Base-by-base conservation (phyloP, 1,139 yeast genomes). In the Suhomyces guaymorum region DNA sequence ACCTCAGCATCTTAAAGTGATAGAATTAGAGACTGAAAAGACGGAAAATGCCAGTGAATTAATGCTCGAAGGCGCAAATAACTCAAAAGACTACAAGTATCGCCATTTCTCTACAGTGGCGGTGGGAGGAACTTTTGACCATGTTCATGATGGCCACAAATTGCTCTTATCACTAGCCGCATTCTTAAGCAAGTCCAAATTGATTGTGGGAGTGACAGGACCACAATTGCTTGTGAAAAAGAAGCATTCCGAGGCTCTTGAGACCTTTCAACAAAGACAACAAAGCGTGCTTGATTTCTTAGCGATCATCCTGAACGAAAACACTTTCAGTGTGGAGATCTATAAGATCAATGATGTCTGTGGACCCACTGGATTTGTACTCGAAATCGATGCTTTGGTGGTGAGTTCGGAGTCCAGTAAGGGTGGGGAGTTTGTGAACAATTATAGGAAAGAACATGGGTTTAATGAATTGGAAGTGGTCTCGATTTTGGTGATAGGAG, bases 51-150 rank as follows among this genome's bases (percentile, higher is more conserved):
- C 14, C 13, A 20, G 23, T 5, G 12, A 20, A 10, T 20, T 10
- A 5, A 7, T 8, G 12, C 10, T 5, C 23, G 10, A 20, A 20
- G 10, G n/a, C 5, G 23, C 5, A 5, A 8, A 6, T 8, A 10
- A 20, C 6, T 20, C 23, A 9, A 14, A 7, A 3, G 11, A n/a
- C 13, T 15, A 15, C 10, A 15, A 13, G 17, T 20, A 16, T 28
- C 26, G 21, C 9, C 20, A 14, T 10, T 44, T 23, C 29, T 20
- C 22, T n/a, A 39, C 39, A 2, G 47, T 51, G 10, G 95, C 95
- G 1, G 81, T 90, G 1, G 98, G 98, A 1, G 99, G 99, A 0
- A 94, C 98, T 0, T 94, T 94, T 63, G 99, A 94, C 55, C 97
- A 94, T 60, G 55, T 94, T 24, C 99, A 94, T 51, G 96, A 85